Conservation (phyloP, 768 basidiomycete genomes). For the Termitomyces sp. region DNA sequence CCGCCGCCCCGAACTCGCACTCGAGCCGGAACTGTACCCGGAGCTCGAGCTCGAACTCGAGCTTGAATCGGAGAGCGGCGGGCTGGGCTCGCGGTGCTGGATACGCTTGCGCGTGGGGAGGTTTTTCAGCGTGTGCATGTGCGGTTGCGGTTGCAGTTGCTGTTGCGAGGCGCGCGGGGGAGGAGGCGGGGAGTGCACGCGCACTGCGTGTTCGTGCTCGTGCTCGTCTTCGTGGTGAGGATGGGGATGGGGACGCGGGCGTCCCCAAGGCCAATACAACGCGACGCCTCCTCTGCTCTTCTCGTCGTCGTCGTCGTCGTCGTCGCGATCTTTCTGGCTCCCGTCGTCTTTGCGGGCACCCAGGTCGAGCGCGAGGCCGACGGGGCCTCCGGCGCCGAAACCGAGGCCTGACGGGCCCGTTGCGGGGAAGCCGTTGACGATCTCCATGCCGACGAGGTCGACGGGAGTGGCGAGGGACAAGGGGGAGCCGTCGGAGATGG, state of each 20-base stretch:
- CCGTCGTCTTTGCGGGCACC: background rate
- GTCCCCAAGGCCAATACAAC: slow-evolving; percentile 16
- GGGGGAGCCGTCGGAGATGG: background rate
- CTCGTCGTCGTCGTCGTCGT: too few species aligned
- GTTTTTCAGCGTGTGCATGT: background rate
- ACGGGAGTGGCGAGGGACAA: slow-evolving; percentile 6
- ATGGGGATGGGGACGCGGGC: background rate
- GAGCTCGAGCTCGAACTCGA: background rate
- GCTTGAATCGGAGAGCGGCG: background rate
- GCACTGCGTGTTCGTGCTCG: background rate
- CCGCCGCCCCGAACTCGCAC: background rate
- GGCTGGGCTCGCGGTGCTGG: background rate
- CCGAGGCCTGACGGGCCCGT: background rate
- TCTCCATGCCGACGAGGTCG: slow-evolving; percentile 6
- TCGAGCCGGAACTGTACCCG: background rate
- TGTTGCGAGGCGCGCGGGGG: too few species aligned
- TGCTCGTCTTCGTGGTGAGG: background rate
- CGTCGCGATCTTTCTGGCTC: too few species aligned
- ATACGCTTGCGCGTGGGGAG: background rate
- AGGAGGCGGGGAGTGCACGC: background rate
- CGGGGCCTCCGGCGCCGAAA: background rate
- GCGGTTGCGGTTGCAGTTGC: too few species aligned
- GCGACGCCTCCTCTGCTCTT: background rate
- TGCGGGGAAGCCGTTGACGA: background rate
- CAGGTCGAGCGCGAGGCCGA: background rate